Evolutionary conservation across 176 grass and related monocot genomes (phyloP).

Genomic region (Bothriochloa decipiens): DNA sequence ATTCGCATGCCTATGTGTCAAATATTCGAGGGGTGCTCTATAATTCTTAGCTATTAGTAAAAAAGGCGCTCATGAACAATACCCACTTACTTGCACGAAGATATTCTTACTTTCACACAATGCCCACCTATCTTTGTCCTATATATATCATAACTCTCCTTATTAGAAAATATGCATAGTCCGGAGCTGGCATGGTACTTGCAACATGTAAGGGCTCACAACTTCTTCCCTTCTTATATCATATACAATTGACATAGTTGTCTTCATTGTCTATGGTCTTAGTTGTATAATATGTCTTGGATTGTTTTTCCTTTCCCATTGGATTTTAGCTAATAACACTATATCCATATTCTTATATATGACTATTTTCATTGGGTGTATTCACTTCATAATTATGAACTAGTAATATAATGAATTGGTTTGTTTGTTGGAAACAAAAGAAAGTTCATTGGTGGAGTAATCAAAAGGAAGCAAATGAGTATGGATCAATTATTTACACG

Average conservation of each 20-base stretch:
- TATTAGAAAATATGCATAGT: background rate
- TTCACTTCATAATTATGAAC: background rate
- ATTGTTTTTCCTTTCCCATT: background rate
- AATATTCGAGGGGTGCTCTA: background rate
- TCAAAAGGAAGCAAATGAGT: background rate
- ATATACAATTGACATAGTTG: background rate
- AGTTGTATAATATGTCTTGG: background rate
- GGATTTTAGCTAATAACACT: background rate
- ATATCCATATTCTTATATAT: background rate
- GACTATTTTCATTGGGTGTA: background rate
- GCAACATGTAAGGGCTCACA: constrained; percentile 15
- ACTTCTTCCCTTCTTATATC: background rate
- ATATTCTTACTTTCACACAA: background rate
- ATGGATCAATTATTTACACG: background rate
- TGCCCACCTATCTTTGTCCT: background rate
- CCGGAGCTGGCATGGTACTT: background rate
- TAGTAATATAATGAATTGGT: background rate
- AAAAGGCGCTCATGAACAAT: background rate
- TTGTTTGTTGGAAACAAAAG: background rate
- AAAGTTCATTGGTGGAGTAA: background rate
- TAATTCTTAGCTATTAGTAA: background rate
- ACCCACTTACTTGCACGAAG: background rate
- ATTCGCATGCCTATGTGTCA: background rate
- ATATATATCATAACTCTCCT: constrained; percentile 11
- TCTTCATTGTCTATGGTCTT: background rate